phyloP scores from a whole-genome alignment of 225 moss, liverwort and hornwort genomes.

The Physcomitrium patens region DNA sequence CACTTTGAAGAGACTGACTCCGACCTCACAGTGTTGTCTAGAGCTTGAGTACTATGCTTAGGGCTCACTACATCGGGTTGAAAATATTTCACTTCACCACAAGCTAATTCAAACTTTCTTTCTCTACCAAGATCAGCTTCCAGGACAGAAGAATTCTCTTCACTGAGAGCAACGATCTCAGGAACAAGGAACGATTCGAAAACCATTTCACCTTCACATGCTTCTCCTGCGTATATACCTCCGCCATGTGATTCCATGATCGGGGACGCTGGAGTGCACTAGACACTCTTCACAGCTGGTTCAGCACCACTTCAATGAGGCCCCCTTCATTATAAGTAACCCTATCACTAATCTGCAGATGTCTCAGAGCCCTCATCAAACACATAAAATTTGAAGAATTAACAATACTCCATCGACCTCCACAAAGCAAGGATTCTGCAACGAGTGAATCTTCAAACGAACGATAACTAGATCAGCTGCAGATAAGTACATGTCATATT shows the following conservation, averaged over 20 bases:
- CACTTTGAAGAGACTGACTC: slow-evolving; percentile 27
- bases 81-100: slow-evolving; percentile 46
- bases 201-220: slow-evolving; percentile 14
- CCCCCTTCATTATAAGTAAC: slow-evolving; percentile 12
- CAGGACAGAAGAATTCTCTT: slow-evolving; percentile 20
- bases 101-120: slow-evolving; percentile 39
- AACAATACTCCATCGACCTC: neutral
- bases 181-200: slow-evolving; percentile 28
- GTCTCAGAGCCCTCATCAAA: slow-evolving; percentile 14
- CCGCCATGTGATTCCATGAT: slow-evolving; percentile 28
- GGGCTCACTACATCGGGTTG: slow-evolving; percentile 26
- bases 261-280: slow-evolving; percentile 29
- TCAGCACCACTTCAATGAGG: slow-evolving; percentile 14
- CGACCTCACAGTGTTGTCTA: slow-evolving; percentile 18
- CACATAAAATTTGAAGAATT: neutral
- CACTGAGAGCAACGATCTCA: slow-evolving; percentile 23
- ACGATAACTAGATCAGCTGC: slow-evolving; percentile 8
- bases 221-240: slow-evolving; percentile 15
- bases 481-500: slow-evolving; percentile 15
- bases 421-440: neutral
- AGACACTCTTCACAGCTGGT: slow-evolving; percentile 39
- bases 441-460: slow-evolving; percentile 2
- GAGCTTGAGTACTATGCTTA: slow-evolving; percentile 10
- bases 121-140: slow-evolving; percentile 32
- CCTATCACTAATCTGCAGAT: slow-evolving; percentile 17